Evolutionary conservation across 306 rosid genomes (phyloP).

Genomic region (Vachellia collinsii): DNA sequence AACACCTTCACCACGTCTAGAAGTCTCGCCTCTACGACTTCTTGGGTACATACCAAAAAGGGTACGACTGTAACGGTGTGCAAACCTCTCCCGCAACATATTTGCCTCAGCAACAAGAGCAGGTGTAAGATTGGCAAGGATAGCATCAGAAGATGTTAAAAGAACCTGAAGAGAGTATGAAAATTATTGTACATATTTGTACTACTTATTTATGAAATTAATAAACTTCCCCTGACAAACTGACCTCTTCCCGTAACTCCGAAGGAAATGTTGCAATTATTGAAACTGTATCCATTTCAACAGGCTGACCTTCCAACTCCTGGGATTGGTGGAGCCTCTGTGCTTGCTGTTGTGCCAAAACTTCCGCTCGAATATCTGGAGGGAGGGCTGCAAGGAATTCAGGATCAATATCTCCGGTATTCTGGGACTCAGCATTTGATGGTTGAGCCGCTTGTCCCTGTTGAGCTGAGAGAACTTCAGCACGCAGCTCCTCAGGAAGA

Average conservation of each 20-base stretch:
- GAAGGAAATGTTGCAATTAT: slow-evolving; percentile 99
- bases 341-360: slow-evolving; percentile 97
- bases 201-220: slow-evolving; percentile 1
- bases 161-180: slow-evolving; percentile 66
- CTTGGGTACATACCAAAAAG: slow-evolving; percentile 97
- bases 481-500: slow-evolving; percentile 97
- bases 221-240: slow-evolving; percentile 21
- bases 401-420: slow-evolving; percentile 92
- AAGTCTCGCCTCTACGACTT: slow-evolving; percentile 91
- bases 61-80: slow-evolving; percentile 88
- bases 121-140: slow-evolving; percentile 96
- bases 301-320: slow-evolving; percentile 99
- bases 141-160: slow-evolving; percentile 90
- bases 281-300: slow-evolving; percentile 98
- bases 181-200: not conserved
- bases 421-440: slow-evolving; percentile 72
- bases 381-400: slow-evolving; percentile 99
- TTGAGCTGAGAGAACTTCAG: slow-evolving; percentile 96
- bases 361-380: slow-evolving; percentile 94
- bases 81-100: slow-evolving; percentile 96
- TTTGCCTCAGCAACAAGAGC: slow-evolving; percentile 99
- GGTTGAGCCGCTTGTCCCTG: slow-evolving; percentile 90
- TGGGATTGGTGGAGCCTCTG: slow-evolving; percentile 94
- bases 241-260: slow-evolving; percentile 95
- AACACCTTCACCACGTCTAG: slow-evolving; percentile 80